These are phyloP conservation scores for Chlorella sorokiniana DNA, from an alignment of 139 green algal genomes.

Conservation along the genomic window DNA sequence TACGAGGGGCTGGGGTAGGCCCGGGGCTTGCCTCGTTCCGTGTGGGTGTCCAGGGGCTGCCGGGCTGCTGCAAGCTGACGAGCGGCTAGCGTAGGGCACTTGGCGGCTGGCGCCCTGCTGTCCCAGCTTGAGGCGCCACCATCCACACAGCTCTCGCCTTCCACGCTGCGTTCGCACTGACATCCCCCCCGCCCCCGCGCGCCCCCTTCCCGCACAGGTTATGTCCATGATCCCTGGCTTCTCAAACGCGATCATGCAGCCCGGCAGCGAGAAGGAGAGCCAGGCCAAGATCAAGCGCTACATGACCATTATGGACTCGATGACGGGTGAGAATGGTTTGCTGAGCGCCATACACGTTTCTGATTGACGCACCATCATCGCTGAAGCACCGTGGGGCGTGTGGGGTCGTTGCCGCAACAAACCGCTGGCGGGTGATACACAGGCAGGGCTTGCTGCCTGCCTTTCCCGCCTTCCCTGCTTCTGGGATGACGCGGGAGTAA, in stretches of 20 bases:
- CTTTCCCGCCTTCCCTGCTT: too few relatives aligned
- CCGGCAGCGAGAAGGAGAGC: conserved; percentile 86
- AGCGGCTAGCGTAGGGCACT: too few relatives aligned
- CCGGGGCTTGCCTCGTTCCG: background rate
- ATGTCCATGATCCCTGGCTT: conserved; percentile 98
- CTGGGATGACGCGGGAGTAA: too few relatives aligned
- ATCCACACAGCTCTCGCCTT: background rate
- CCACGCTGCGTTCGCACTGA: background rate
- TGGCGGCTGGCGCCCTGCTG: too few relatives aligned
- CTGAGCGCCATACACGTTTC: too few relatives aligned
- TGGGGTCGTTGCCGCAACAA: too few relatives aligned
- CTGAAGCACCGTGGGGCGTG: too few relatives aligned
- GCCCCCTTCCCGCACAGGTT: conserved; percentile 58
- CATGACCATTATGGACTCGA: conserved; percentile 98
- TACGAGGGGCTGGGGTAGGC: background rate
- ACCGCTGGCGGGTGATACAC: too few relatives aligned
- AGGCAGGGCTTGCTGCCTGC: too few relatives aligned
- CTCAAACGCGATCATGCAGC: conserved; percentile 75
- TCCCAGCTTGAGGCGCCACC: background rate
- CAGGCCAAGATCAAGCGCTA: conserved; percentile 86
- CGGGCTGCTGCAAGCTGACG: too few relatives aligned
- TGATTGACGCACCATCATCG: too few relatives aligned
- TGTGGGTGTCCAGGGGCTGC: too few relatives aligned
- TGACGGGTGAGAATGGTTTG: conserved; percentile 67
- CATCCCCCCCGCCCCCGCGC: background rate